A percentile compares a stretch with the other conserved stretches of the same genome.
These are phyloP conservation scores for Cynanchum wilfordii DNA, from an alignment of 257 asterid genomes.

Conservation along the genomic window DNA sequence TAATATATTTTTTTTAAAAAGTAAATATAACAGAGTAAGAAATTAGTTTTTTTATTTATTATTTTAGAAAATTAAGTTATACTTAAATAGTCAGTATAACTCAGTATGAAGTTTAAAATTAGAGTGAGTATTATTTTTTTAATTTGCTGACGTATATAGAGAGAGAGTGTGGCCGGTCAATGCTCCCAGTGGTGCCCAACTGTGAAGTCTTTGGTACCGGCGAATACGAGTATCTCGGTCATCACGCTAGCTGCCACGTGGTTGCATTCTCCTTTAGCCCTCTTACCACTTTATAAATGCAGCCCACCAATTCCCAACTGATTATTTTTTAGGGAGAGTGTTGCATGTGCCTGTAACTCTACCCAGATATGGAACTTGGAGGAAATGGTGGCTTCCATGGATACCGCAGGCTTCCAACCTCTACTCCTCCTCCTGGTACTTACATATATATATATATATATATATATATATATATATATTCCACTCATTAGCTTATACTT, in stretches of 20 bases:
- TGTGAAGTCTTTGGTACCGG: slow-evolving; percentile 12
- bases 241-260: slow-evolving; percentile 22
- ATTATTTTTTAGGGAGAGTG: not conserved
- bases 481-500: no score
- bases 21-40: no score
- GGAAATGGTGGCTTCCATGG: slow-evolving; percentile 24
- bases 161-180: slow-evolving; percentile 10
- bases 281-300: not conserved
- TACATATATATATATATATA: no score
- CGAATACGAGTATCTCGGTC: slow-evolving; percentile 20
- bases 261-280: not conserved
- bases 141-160: no score
- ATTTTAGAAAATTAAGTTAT: no score
- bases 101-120: no score
- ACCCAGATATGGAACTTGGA: slow-evolving; percentile 15
- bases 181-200: slow-evolving; percentile 23
- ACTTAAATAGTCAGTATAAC: no score
- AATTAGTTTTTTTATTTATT: no score
- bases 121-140: no score
- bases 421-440: slow-evolving; percentile 6
- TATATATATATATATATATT: no score
- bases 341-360: no score
- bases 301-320: slow-evolving; percentile 13
- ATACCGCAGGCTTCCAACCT: slow-evolving; percentile 18
- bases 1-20: no score